A percentile compares a stretch with the other conserved stretches of the same genome.
Conservation (phyloP, 805 yeast genomes). For the Saturnispora sekii region DNA sequence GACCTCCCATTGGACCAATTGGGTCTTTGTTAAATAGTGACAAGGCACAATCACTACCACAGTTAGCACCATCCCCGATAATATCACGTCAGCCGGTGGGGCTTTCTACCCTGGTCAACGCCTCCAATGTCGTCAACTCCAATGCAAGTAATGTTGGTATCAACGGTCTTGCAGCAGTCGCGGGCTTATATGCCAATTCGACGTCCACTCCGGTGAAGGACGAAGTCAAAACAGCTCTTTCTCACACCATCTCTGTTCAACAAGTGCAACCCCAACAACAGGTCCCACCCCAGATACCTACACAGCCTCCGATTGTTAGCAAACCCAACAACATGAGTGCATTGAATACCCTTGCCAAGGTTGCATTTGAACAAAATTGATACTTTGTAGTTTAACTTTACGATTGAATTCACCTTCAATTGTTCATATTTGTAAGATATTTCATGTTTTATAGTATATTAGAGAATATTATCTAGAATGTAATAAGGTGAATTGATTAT, state of each 20-base stretch:
- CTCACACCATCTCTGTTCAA: conserved; percentile 6
- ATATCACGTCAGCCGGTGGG: not conserved
- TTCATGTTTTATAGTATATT: not conserved
- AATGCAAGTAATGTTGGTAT: not conserved
- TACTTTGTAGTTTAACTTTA: not conserved
- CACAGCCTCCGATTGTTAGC: not conserved
- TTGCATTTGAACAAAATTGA: conserved; percentile 27
- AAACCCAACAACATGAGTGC: conserved; percentile 24
- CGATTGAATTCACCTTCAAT: not conserved
- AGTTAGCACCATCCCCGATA: not conserved
- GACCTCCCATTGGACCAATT: conserved; percentile 3
- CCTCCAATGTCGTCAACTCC: not conserved
- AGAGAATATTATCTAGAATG: too few relatives aligned
- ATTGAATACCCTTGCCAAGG: conserved; percentile 29
- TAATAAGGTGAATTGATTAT: too few relatives aligned
- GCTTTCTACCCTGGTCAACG: not conserved
- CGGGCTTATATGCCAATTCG: conserved; percentile 4
- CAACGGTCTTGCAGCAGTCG: conserved; percentile 7
- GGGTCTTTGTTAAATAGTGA: conserved; percentile 7
- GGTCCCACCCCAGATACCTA: not conserved
- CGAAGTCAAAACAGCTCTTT: not conserved
- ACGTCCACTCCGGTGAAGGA: not conserved
- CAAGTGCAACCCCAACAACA: conserved; percentile 7
- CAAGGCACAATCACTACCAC: not conserved
- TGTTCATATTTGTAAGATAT: conserved; percentile 6